Evolutionary conservation across 2,329 filamentous ascomycete species (phyloP).

Genomic region (Truncatella angustata): DNA sequence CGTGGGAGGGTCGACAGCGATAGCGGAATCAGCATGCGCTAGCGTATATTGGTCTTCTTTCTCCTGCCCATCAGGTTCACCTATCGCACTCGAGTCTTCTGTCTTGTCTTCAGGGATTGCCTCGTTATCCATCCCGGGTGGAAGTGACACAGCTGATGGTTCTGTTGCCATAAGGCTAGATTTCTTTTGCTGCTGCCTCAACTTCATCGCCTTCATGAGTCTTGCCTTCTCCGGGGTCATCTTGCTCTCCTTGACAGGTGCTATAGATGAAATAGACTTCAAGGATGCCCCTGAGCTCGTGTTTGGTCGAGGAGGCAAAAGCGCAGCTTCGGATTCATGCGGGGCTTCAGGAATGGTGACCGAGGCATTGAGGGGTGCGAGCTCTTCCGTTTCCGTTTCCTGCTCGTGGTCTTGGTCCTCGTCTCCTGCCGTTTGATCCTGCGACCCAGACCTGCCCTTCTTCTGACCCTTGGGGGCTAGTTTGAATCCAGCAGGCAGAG

Average conservation of each 20-base stretch:
- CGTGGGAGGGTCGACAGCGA: conserved; percentile 48
- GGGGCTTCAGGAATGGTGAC: conserved; percentile 32
- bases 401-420: conserved; percentile 23
- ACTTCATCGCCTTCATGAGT: conserved; percentile 89
- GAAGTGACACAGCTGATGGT: conserved; percentile 23
- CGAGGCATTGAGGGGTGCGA: conserved; percentile 34
- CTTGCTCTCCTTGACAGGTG: conserved; percentile 38
- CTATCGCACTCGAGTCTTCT: conserved; percentile 16
- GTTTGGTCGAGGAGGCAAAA: conserved; percentile 36
- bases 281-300: conserved; percentile 45
- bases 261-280: conserved; percentile 42
- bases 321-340: conserved; percentile 28
- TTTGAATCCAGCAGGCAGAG: conserved; percentile 79
- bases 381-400: conserved; percentile 33
- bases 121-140: conserved; percentile 20
- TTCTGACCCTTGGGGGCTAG: conserved; percentile 59
- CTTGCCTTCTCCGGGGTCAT: conserved; percentile 88
- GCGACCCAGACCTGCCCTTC: conserved; percentile 39
- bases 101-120: conserved; percentile 19
- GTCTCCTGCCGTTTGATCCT: conserved; percentile 29
- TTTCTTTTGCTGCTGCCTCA: conserved; percentile 76
- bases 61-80: background rate
- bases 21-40: conserved; percentile 53
- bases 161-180: conserved; percentile 29
- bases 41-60: conserved; percentile 30